Evolutionary conservation across 2,329 filamentous ascomycete species (phyloP), one percentile per base, ranked within the genome.

Genomic region (Tympanopsis confertula): DNA sequence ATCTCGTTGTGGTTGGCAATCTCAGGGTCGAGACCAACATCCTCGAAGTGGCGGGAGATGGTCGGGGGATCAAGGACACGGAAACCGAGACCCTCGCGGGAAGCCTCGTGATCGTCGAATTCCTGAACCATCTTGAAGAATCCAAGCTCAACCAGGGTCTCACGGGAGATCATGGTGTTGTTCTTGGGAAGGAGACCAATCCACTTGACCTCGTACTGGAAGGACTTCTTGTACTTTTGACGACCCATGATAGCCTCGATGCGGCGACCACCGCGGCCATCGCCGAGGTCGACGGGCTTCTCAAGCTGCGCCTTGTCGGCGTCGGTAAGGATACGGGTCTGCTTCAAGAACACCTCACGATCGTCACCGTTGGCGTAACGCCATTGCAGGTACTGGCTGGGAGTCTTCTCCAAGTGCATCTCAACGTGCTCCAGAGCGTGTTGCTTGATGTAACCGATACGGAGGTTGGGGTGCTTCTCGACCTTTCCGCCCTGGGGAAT

Each of bases 1-100:
- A 98, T 98, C 63, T 95, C 83, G 61, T 95, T 96, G 75, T 98
- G 91, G 65, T 95, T 94, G 53, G 91, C 91, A 54, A 98, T 96
- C 54, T 98, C 91, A 0, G 89, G 88, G 57, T 96, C 91, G 37
- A 98, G 75, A 41, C 91, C 91, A 24, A 96, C 74, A 52, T 98
- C 91, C 52, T 96, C 88, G 53, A 98, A 98, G 65, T 98, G 91
- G 74, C 96, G 93, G 42, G 85, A 83, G 62, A 98, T 96, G 54
- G 93, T 77, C 52, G 88, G 85, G 36, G 89, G 89, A 56, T 94
- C 86, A 39, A 98, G 77, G 50, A 88, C 76, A 56, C 91, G 86
- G 74, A 91, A 98, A 47, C 91, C 89, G 26, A 98, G 79, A 74
- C 91, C 91, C 63, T 98, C 91, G 53, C 91, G 85, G n/a, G 89